These are phyloP conservation scores for Aureococcus anophagefferens DNA, from an alignment of 108 stramenopile genomes.

Conservation along the genomic window DNA sequence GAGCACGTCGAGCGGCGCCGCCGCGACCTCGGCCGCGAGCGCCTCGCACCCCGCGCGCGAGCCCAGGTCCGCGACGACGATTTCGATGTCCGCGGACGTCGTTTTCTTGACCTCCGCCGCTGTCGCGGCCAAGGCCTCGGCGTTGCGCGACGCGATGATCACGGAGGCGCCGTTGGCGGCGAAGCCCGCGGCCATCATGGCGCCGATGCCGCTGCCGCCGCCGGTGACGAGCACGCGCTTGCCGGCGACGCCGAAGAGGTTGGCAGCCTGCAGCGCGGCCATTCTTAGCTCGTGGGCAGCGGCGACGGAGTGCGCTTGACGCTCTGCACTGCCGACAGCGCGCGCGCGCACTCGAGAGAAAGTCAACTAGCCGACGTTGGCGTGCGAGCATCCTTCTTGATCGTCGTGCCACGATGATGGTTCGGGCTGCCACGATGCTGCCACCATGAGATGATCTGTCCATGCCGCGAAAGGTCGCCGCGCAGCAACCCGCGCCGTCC, in stretches of 20 bases:
- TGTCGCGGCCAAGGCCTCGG: constrained; percentile 57
- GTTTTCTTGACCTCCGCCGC: constrained; percentile 32
- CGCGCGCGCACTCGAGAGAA: too few relatives aligned
- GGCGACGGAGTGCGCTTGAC: too few relatives aligned
- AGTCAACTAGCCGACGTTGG: too few relatives aligned
- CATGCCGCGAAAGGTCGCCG: too few relatives aligned
- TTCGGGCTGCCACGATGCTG: too few relatives aligned
- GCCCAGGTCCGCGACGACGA: constrained; percentile 64
- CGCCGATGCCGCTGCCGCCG: constrained; percentile 74
- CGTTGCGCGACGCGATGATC: constrained; percentile 63
- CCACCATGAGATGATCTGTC: too few relatives aligned
- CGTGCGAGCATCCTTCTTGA: too few relatives aligned
- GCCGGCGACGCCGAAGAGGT: constrained; percentile 50
- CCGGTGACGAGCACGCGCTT: constrained; percentile 84
- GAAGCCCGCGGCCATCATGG: constrained; percentile 76
- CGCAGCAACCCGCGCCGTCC: too few relatives aligned
- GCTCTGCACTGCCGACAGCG: too few relatives aligned
- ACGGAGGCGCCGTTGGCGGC: constrained; percentile 67
- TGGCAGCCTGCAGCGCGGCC: too few relatives aligned
- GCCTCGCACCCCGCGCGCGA: constrained; percentile 66
- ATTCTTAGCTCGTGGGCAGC: too few relatives aligned
- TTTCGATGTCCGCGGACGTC: constrained; percentile 18
- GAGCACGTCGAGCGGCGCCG: constrained; percentile 58
- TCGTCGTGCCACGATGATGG: too few relatives aligned
- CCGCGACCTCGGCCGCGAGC: constrained; percentile 49